Base-by-base conservation (phyloP, 192 early-diverging fungal species). In the Rhizophlyctis rosea region DNA sequence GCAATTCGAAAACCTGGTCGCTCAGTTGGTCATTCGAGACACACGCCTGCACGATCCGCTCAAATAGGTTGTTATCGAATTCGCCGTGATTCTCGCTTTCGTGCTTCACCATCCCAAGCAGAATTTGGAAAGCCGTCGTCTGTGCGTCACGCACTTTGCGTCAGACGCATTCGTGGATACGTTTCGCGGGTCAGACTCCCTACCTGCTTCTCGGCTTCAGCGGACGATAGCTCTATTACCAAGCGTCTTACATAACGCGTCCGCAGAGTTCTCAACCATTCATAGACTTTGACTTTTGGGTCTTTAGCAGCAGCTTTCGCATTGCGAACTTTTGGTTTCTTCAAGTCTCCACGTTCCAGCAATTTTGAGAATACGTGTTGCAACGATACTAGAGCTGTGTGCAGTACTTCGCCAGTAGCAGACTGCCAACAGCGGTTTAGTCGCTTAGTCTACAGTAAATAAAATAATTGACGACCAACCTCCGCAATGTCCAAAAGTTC, bases 21-120 rank as follows among this genome's bases (percentile, higher is more conserved):
- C 52, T 57, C 25, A 67, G 28, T 31, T 57, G 23, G 3, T 78
- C 34, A 68, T 39, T 67, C 76, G 83, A 68, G 39, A 94, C 60
- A 0, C 90, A 61, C 0, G 76, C 59, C 5, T 86, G 75, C 0
- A 90, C 68, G 4, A 89, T 36, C 2, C 64, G 74, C 47, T 68
- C 44, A 62, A 76, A 93, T n/a, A 85, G 65, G 29, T 77, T 74
- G 63, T 92, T 91, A 21, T 86, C 76, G 67, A 96, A 94, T 33
- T 83, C 82, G 2, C 68, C 65, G 23, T 74, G 24, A 27, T 73
- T 53, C 27, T 69, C 72, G 0, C 84, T 86, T 64, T 91, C 88
- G 25, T 81, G 76, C 48, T 82, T 82, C 23, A 95, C 59, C 47
- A 92, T 56, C 44, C 87, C 79, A 34, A 96, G 39, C n/a, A 88